These are phyloP conservation scores for Coniella vitis DNA, from an alignment of 2,329 filamentous ascomycete species.

Conservation along the genomic window DNA sequence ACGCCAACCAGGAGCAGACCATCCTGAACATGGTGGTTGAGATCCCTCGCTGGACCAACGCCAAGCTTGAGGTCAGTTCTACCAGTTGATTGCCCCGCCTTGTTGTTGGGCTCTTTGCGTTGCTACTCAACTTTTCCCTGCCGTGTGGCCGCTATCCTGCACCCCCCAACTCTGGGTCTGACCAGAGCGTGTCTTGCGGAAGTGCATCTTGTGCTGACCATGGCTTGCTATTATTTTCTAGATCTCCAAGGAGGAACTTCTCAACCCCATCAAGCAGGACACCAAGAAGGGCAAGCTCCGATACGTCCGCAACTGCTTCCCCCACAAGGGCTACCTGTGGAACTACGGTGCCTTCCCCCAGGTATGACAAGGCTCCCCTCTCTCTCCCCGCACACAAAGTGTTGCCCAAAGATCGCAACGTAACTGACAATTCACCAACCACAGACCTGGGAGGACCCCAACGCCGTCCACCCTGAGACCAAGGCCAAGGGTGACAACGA, in stretches of 20 bases:
- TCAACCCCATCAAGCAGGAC: slow-evolving; percentile 99
- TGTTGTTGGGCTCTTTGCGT: no score
- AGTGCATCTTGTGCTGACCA: no score
- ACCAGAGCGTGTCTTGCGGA: no score
- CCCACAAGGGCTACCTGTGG: slow-evolving; percentile 99
- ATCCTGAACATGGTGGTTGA: slow-evolving; percentile 99
- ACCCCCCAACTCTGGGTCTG: no score
- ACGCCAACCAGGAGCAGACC: slow-evolving; percentile 91
- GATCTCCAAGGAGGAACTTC: slow-evolving; percentile 98
- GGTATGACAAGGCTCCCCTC: slow-evolving; percentile 59
- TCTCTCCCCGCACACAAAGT: no score
- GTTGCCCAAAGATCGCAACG: neutral
- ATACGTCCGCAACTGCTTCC: slow-evolving; percentile 99
- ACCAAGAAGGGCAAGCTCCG: slow-evolving; percentile 99
- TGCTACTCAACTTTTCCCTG: no score
- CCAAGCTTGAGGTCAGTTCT: slow-evolving; percentile 86
- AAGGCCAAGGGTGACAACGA: slow-evolving; percentile 99
- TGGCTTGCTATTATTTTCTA: slow-evolving; percentile 28
- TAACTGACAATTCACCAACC: slow-evolving; percentile 11
- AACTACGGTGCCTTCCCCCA: slow-evolving; percentile 99
- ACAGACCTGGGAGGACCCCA: slow-evolving; percentile 99
- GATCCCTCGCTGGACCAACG: slow-evolving; percentile 99
- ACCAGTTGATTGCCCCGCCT: no score
- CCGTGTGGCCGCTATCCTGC: no score
- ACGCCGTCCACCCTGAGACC: slow-evolving; percentile 92